These are phyloP conservation scores for Colletotrichum horii DNA, from an alignment of 2,329 filamentous ascomycete genomes.

Conservation along the genomic window DNA sequence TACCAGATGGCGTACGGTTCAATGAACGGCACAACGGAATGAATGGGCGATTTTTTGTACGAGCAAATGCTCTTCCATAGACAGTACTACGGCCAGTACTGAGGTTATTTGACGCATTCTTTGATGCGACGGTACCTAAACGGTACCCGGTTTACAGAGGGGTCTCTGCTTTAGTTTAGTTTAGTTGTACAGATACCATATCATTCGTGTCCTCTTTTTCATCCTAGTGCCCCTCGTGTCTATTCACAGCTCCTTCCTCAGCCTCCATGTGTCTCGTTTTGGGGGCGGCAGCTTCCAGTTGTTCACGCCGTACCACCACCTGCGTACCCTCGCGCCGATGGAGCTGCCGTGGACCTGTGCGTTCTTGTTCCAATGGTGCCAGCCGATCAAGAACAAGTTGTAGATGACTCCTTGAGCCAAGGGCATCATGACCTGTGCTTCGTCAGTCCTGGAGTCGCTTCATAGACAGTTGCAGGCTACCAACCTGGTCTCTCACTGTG, in stretches of 20 bases:
- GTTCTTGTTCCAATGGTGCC: constrained; percentile 87
- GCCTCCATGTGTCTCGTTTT: constrained; percentile 18
- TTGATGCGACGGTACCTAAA: background rate
- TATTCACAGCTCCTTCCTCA: constrained; percentile 10
- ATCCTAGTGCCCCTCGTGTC: background rate
- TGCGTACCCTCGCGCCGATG: constrained; percentile 76
- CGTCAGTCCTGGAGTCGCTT: background rate
- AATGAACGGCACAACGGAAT: background rate
- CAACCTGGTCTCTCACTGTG: constrained; percentile 86
- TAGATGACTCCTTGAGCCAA: constrained; percentile 88
- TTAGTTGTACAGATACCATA: constrained; percentile 22
- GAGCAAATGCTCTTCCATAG: constrained; percentile 7
- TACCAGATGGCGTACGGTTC: constrained; percentile 11
- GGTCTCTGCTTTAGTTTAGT: constrained; percentile 3
- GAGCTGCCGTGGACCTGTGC: constrained; percentile 78
- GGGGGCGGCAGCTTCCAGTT: constrained; percentile 76
- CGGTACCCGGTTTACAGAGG: constrained; percentile 11
- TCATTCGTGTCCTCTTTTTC: background rate
- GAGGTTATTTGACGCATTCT: background rate
- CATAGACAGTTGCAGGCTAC: constrained; percentile 15
- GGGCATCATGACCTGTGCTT: constrained; percentile 76
- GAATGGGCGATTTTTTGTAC: background rate
- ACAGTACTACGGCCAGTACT: constrained; percentile 3
- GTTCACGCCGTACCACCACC: constrained; percentile 97
- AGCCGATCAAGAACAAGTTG: constrained; percentile 83